These are phyloP conservation scores for Microbotryum silenes-acaulis DNA, from an alignment of 1,284 basidiomycete genomes.

Conservation along the genomic window DNA sequence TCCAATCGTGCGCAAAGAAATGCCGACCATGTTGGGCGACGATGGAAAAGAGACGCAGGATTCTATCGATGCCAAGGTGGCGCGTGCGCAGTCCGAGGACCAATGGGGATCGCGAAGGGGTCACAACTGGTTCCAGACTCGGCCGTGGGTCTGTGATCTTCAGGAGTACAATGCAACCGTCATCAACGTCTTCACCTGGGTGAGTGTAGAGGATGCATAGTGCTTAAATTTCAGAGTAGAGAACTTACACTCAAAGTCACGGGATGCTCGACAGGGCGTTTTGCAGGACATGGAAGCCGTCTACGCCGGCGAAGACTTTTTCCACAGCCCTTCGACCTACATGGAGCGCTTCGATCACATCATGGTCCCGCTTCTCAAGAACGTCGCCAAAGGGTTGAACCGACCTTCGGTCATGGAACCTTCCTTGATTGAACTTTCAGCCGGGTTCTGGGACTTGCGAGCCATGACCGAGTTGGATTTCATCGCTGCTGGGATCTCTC, in stretches of 20 bases:
- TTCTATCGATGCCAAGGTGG: slow-evolving; percentile 12
- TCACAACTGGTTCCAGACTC: slow-evolving; percentile 20
- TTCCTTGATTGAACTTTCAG: slow-evolving; percentile 15
- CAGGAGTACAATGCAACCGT: slow-evolving; percentile 22
- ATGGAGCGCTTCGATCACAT: slow-evolving; percentile 20
- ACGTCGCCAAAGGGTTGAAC: slow-evolving; percentile 12
- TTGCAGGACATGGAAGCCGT: slow-evolving; percentile 24
- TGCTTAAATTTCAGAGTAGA: background rate
- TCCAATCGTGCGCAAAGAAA: slow-evolving; percentile 18
- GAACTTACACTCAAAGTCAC: background rate
- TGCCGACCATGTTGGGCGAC: slow-evolving; percentile 11
- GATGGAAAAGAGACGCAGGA: slow-evolving; percentile 17
- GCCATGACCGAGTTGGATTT: slow-evolving; percentile 29
- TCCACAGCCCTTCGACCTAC: slow-evolving; percentile 24
- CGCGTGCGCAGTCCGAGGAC: slow-evolving; percentile 10
- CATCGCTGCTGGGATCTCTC: slow-evolving; percentile 10
- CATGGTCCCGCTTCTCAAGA: slow-evolving; percentile 15
- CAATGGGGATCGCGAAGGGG: slow-evolving; percentile 18
- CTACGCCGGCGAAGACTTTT: slow-evolving; percentile 23
- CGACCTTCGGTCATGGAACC: slow-evolving; percentile 17
- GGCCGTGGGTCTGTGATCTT: slow-evolving; percentile 14
- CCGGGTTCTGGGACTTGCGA: slow-evolving; percentile 24
- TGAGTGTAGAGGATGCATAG: background rate
- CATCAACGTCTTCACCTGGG: slow-evolving; percentile 24
- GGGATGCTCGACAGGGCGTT: slow-evolving; percentile 4